A percentile compares a stretch with the other conserved stretches of the same genome.
phyloP scores from a whole-genome alignment of 352 stramenopile genomes.

The Halophytophthora polymorphica region DNA sequence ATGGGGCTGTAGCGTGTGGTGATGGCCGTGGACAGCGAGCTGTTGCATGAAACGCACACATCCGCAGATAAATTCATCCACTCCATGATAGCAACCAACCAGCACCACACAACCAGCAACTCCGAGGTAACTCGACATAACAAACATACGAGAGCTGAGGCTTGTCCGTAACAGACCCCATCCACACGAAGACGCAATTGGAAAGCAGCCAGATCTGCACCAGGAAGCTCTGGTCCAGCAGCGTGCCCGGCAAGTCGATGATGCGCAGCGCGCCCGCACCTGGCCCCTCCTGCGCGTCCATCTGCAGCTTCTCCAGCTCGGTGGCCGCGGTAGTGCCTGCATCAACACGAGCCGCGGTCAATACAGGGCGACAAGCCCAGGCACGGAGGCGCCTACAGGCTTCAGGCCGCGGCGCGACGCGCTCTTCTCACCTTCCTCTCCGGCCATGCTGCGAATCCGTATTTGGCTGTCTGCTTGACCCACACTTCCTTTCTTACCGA shows the following conservation, averaged over 20 bases:
- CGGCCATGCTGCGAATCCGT: no score
- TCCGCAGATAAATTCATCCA: conserved; percentile 3
- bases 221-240: conserved; percentile 69
- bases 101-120: no score
- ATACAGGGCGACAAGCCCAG: no score
- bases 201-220: conserved; percentile 72
- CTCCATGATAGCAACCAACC: no score
- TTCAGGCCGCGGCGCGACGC: no score
- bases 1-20: conserved; percentile 76
- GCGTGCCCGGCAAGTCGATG: conserved; percentile 49
- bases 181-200: conserved; percentile 77
- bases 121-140: not conserved
- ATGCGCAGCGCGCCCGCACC: conserved; percentile 21
- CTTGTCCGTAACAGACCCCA: conserved; percentile 49
- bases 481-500: no score
- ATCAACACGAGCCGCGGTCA: no score
- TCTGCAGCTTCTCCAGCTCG: conserved; percentile 14
- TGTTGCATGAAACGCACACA: conserved; percentile 7
- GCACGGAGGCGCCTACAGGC: no score
- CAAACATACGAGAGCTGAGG: conserved; percentile 29
- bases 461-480: no score
- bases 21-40: conserved; percentile 76
- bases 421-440: no score
- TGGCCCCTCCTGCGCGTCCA: conserved; percentile 1
- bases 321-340: no score